Base-by-base conservation (phyloP, 305 asterid genomes). In the Solanum hybrid region DNA sequence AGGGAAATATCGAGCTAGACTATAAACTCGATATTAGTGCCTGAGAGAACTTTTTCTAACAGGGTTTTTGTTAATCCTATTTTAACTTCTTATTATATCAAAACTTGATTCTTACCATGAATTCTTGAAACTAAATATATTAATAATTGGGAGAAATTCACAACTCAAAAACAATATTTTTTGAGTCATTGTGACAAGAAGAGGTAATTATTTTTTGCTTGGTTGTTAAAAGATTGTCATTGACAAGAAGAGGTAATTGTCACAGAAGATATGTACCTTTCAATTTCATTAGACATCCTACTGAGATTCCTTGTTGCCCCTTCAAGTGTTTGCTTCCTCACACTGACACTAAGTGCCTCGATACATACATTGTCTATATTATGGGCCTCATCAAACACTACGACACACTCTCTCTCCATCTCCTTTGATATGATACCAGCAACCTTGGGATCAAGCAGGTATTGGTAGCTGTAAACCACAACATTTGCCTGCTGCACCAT, bases 371-470 rank as follows among this genome's bases (percentile, higher is more conserved):
- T 97, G 92, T 97, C 99, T 64, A 97, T 97, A 90, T 97, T 97
- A 92, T 97, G 99, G 76, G 99, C 99, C 95, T 97, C 99, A 87
- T 97, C 99, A 92, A 97, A 97, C 91, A 97, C 99, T 88, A 97
- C 99, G 77, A 97, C 99, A 60, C 96, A 91, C 94, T 96, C 99
- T 90, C 95, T 96, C 93, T 96, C 98, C 99, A 97, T 97, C 95
- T 97, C 99, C 92, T 96, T 97, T 7, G 99, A 97, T 93, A 97
- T 97, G 90, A 97, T 94, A 88, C 97, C 97, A 4, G 99, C 99
- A 91, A 97, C 99, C 92, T 97, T 97, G 37, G 99, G 99, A 93
- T 97, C 99, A 89, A 97, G 99, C 80, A 97, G 91, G 93, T 97
- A 97, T 89, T 97, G 99, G 92, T 97, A 97, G 93, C 99, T 97